Conservation (phyloP, 306 rosid species). For the Lathyrus tuberosus region DNA sequence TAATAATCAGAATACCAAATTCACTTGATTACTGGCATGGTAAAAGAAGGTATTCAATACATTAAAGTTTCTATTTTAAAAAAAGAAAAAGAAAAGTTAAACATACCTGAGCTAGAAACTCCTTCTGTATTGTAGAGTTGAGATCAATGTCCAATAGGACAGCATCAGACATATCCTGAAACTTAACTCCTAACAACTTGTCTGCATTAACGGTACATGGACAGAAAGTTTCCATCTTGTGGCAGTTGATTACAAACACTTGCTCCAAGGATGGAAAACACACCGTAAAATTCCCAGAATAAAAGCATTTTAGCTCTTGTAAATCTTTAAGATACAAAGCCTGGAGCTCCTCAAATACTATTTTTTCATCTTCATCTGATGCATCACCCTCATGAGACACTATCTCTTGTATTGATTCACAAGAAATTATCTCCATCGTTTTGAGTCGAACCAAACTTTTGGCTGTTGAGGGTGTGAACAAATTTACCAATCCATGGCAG, state of each 20-base stretch:
- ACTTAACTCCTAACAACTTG: neutral
- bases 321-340: neutral
- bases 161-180: neutral
- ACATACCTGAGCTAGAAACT: neutral
- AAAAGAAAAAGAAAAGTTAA: neutral
- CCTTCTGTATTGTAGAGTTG: neutral
- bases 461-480: constrained; percentile 31
- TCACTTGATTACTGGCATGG: neutral
- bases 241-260: neutral
- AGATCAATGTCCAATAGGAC: neutral
- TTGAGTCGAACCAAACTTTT: constrained; percentile 26
- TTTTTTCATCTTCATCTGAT: neutral
- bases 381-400: neutral
- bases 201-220: neutral
- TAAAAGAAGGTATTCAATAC: neutral
- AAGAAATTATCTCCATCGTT: neutral
- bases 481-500: neutral
- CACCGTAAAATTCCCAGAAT: neutral
- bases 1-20: neutral
- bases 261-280: constrained; percentile 5
- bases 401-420: constrained; percentile 20
- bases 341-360: neutral
- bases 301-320: neutral
- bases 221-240: neutral
- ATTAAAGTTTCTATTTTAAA: neutral